These are phyloP conservation scores for Rhododendron henanense DNA, from an alignment of 148 eudicot genomes.

Conservation along the genomic window DNA sequence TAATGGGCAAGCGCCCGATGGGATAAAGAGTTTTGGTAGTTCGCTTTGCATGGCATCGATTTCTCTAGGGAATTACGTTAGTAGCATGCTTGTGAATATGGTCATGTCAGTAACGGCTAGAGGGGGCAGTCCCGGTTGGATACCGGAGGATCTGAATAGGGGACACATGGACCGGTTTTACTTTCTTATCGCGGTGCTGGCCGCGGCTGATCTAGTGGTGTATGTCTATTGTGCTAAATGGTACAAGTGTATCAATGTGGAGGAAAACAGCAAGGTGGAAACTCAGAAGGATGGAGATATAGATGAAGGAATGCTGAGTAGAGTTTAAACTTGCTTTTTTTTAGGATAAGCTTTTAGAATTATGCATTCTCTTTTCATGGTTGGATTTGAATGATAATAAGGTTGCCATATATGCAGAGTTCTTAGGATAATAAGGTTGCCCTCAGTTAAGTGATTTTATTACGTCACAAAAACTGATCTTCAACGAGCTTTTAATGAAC, in stretches of 20 bases:
- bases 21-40: conserved; percentile 89
- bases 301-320: conserved; percentile 4
- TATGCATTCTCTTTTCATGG: background rate
- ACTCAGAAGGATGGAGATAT: conserved; percentile 5
- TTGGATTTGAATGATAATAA: background rate
- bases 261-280: background rate
- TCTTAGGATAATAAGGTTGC: background rate
- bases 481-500: no score
- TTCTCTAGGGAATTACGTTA: conserved; percentile 69
- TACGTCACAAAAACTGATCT: no score
- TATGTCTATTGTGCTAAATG: conserved; percentile 57
- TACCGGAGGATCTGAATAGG: conserved; percentile 54
- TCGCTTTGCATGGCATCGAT: conserved; percentile 94
- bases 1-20: conserved; percentile 87
- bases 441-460: background rate
- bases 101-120: conserved; percentile 59
- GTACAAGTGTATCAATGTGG: conserved; percentile 53
- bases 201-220: conserved; percentile 43
- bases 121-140: conserved; percentile 61
- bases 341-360: background rate
- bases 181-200: conserved; percentile 56
- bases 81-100: conserved; percentile 60
- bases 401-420: background rate
- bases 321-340: background rate
- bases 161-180: conserved; percentile 85